phyloP scores from a whole-genome alignment of 805 yeast genomes.

The Hanseniaspora singularis region DNA sequence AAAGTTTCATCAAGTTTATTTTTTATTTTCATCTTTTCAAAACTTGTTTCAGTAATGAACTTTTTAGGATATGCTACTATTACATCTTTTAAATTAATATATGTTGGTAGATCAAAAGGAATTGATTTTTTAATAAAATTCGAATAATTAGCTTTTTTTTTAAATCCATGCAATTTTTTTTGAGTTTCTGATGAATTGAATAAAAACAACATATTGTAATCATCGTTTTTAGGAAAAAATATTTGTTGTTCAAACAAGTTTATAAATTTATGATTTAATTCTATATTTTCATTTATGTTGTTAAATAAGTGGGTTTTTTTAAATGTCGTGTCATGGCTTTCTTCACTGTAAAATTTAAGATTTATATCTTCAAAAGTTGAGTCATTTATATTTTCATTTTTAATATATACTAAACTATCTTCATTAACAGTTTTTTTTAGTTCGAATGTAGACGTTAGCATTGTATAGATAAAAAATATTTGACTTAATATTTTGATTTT shows the following conservation, averaged over 20 bases:
- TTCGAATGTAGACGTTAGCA: too few relatives aligned
- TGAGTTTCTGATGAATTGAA: conserved; percentile 27
- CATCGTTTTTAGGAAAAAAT: conserved; percentile 28
- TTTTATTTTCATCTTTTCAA: not conserved
- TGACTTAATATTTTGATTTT: too few relatives aligned
- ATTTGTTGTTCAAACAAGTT: conserved; percentile 17
- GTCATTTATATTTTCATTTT: conserved; percentile 23
- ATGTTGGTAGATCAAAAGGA: conserved; percentile 33
- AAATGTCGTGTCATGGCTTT: conserved; percentile 22
- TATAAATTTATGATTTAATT: conserved; percentile 19
- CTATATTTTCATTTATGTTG: conserved; percentile 14
- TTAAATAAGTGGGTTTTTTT: conserved; percentile 18
- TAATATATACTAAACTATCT: conserved; percentile 25
- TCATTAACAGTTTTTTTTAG: not conserved
- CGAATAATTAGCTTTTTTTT: conserved; percentile 20
- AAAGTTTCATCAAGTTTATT: too few relatives aligned
- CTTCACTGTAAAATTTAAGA: conserved; percentile 20
- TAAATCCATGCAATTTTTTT: conserved; percentile 16
- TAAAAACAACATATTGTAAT: conserved; percentile 29
- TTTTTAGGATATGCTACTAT: not conserved
- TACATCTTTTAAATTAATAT: conserved; percentile 20
- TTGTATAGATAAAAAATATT: too few relatives aligned
- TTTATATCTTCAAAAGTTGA: conserved; percentile 24
- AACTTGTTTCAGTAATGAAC: not conserved
- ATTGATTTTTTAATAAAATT: conserved; percentile 26